phyloP scores from a whole-genome alignment of 2,329 filamentous ascomycete species.

The Botrytis hyacinthi region DNA sequence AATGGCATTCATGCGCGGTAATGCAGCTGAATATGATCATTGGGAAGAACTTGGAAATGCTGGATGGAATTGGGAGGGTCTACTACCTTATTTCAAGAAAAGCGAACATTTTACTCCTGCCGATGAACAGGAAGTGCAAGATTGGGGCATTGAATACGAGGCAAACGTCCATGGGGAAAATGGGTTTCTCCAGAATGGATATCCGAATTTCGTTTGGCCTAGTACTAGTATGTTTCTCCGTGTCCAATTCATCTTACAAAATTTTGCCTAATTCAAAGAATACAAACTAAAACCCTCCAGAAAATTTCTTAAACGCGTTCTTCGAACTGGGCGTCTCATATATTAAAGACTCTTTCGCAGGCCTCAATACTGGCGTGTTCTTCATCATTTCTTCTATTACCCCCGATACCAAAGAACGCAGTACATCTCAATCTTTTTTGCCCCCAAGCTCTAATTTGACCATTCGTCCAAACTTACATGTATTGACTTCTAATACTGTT shows the following conservation, averaged over 20 bases:
- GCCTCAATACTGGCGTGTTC: slow-evolving; percentile 1
- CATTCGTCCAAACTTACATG: slow-evolving; percentile 6
- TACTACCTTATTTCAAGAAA: slow-evolving; percentile 35
- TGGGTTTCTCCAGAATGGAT: slow-evolving; percentile 2
- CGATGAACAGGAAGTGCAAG: background rate
- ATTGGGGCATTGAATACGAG: slow-evolving; percentile 22
- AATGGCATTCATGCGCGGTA: slow-evolving; percentile 31
- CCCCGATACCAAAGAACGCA: background rate
- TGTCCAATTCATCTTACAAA: background rate
- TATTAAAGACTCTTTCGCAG: slow-evolving; percentile 36
- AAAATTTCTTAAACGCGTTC: slow-evolving; percentile 42
- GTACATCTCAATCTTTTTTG: slow-evolving; percentile 12
- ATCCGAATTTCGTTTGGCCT: slow-evolving; percentile 13
- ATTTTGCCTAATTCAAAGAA: slow-evolving; percentile 36
- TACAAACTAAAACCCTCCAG: slow-evolving; percentile 30
- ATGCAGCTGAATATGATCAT: slow-evolving; percentile 38
- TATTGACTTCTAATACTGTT: slow-evolving; percentile 7
- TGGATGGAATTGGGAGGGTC: slow-evolving; percentile 42
- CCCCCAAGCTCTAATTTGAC: background rate
- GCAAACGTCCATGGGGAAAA: slow-evolving; percentile 28
- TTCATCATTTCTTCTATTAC: slow-evolving; percentile 4
- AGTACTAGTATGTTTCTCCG: slow-evolving; percentile 4
- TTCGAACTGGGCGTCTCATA: slow-evolving; percentile 41
- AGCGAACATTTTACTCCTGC: slow-evolving; percentile 17
- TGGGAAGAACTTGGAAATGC: slow-evolving; percentile 44